Evolutionary conservation across 2,329 filamentous ascomycete species (phyloP).

Genomic region (Aspergillus hiratsukae): DNA sequence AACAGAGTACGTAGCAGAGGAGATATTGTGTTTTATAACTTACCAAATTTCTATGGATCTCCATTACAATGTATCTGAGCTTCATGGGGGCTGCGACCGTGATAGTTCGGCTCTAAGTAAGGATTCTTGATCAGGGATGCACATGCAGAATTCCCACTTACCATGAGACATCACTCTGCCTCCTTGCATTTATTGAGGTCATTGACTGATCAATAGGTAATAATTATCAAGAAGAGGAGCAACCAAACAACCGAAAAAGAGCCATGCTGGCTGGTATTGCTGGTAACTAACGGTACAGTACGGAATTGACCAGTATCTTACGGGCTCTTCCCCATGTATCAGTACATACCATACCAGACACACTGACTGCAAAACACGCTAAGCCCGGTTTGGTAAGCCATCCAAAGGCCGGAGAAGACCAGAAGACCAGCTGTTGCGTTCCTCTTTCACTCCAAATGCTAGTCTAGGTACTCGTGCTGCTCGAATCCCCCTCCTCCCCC

Average conservation of each 20-base stretch:
- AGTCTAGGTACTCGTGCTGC: background rate
- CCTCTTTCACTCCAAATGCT: constrained; percentile 1
- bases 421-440: constrained; percentile 19
- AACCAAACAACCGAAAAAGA: background rate
- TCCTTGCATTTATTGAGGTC: background rate
- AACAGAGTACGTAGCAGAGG: too few species aligned
- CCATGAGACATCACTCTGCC: background rate
- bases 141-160: background rate
- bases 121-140: background rate
- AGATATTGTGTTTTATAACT: too few species aligned
- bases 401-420: constrained; percentile 13
- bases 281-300: background rate
- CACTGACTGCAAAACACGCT: background rate
- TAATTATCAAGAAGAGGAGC: too few species aligned
- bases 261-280: background rate
- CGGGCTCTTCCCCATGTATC: background rate
- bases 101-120: background rate
- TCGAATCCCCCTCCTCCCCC: background rate
- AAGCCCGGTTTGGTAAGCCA: constrained; percentile 11
- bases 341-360: background rate
- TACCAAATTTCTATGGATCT: background rate
- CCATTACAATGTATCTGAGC: too few species aligned
- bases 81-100: too few species aligned
- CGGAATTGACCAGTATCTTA: background rate
- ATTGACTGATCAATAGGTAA: background rate